These are phyloP conservation scores for Sugiyamaella sp. DNA, from an alignment of 1,139 yeast genomes.

Conservation along the genomic window DNA sequence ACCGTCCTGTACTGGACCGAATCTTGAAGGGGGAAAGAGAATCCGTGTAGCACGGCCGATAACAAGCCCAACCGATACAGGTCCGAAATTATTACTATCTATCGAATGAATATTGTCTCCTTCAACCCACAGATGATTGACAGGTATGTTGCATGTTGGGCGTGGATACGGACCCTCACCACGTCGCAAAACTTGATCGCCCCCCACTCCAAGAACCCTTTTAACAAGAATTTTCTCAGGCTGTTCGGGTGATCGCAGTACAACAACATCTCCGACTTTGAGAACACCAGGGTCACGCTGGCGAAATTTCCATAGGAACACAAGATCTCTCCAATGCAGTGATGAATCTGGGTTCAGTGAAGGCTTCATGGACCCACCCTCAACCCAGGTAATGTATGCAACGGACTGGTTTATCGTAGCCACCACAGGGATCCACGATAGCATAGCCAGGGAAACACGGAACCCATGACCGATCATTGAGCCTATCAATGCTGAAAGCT, in stretches of 20 bases:
- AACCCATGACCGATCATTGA: conserved; percentile 20
- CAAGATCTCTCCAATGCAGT: conserved; percentile 59
- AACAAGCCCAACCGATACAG: conserved; percentile 76
- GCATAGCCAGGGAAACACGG: conserved; percentile 27
- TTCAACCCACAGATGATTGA: conserved; percentile 90
- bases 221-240: conserved; percentile 77
- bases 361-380: conserved; percentile 89
- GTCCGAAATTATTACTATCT: conserved; percentile 85
- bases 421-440: conserved; percentile 77
- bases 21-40: conserved; percentile 68
- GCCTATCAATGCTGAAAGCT: neutral
- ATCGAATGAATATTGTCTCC: conserved; percentile 89
- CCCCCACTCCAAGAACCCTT: conserved; percentile 73
- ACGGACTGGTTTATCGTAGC: conserved; percentile 71
- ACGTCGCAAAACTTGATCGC: conserved; percentile 65
- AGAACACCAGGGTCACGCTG: conserved; percentile 52
- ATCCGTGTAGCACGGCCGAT: conserved; percentile 69
- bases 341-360: conserved; percentile 74
- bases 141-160: conserved; percentile 61
- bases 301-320: conserved; percentile 67
- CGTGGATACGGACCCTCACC: conserved; percentile 61
- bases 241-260: conserved; percentile 76
- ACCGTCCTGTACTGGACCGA: conserved; percentile 39
- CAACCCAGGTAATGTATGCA: conserved; percentile 72
- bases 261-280: conserved; percentile 69